These are phyloP conservation scores for Chrysanthemum lavandulifolium DNA, from an alignment of 129 eudicot genomes.

Conservation along the genomic window DNA sequence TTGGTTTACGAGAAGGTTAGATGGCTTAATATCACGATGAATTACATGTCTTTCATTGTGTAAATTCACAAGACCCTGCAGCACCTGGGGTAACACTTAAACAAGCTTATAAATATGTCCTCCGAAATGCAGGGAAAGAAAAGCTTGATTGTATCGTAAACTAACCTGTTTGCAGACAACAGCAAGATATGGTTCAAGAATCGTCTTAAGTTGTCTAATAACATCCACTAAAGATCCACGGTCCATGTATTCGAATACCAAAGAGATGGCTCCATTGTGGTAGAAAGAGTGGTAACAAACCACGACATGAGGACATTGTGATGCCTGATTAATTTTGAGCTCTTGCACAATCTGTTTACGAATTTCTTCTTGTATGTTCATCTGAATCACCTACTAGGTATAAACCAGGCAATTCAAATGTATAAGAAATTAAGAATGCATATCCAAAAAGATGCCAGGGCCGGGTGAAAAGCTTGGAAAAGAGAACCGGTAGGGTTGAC, in stretches of 20 bases:
- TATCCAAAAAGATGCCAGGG: too few species aligned
- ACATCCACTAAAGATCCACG: conserved; percentile 92
- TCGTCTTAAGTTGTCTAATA: conserved; percentile 85
- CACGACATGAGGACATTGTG: conserved; percentile 86
- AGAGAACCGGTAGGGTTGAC: too few species aligned
- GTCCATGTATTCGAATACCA: conserved; percentile 95
- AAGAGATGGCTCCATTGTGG: conserved; percentile 90
- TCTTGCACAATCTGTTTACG: conserved; percentile 99
- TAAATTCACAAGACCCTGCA: conserved; percentile 85
- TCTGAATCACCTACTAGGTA: conserved; percentile 67
- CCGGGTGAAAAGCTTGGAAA: too few species aligned
- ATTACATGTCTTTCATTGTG: conserved; percentile 94
- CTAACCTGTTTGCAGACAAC: conserved; percentile 94
- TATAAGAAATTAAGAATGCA: too few species aligned
- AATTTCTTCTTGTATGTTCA: conserved; percentile 96
- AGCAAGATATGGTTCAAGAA: conserved; percentile 98
- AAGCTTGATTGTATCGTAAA: too few species aligned
- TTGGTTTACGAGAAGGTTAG: conserved; percentile 87
- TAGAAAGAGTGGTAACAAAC: conserved; percentile 93
- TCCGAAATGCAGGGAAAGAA: too few species aligned
- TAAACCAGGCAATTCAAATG: too few species aligned
- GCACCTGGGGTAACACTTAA: conserved; percentile 49
- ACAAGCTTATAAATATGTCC: too few species aligned
- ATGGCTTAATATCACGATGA: conserved; percentile 94
- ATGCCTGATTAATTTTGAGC: conserved; percentile 88